Conservation (phyloP, 139 green algal genomes). For the Chlorella sp. region DNA sequence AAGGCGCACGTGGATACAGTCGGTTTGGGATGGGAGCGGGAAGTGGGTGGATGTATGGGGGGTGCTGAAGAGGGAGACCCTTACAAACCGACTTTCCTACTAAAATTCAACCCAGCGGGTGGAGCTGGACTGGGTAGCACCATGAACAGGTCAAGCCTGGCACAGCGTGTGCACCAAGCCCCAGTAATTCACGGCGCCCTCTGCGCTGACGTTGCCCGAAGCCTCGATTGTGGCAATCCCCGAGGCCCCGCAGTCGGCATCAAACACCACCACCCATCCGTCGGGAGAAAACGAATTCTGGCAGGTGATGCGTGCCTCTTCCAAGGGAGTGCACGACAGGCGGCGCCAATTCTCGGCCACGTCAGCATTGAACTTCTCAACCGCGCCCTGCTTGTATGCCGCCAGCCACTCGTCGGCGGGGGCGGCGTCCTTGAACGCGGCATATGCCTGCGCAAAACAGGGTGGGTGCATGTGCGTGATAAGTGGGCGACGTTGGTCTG, state of each 20-base stretch:
- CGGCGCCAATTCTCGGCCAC: neutral
- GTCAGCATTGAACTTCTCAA: neutral
- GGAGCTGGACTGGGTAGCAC: too few species aligned
- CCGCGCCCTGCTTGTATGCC: neutral
- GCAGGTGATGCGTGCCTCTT: neutral
- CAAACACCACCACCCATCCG: neutral
- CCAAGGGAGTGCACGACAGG: neutral
- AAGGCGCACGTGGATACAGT: too few species aligned
- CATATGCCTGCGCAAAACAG: neutral
- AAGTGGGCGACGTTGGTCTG: too few species aligned
- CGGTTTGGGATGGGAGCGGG: too few species aligned
- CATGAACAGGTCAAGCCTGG: neutral
- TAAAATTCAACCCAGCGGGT: too few species aligned
- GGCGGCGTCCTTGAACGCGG: neutral
- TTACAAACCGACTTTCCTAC: too few species aligned
- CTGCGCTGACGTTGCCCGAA: neutral
- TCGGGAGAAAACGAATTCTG: neutral
- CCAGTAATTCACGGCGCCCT: neutral
- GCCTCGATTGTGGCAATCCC: neutral
- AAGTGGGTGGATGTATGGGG: too few species aligned
- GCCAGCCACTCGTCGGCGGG: neutral
- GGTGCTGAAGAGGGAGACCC: too few species aligned
- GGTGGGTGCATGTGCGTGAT: too few species aligned
- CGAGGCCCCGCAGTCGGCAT: neutral
- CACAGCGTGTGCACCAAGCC: conserved; percentile 3